These are phyloP conservation scores for Adansonia rubrostipa DNA, from an alignment of 441 rosid species.

Conservation along the genomic window DNA sequence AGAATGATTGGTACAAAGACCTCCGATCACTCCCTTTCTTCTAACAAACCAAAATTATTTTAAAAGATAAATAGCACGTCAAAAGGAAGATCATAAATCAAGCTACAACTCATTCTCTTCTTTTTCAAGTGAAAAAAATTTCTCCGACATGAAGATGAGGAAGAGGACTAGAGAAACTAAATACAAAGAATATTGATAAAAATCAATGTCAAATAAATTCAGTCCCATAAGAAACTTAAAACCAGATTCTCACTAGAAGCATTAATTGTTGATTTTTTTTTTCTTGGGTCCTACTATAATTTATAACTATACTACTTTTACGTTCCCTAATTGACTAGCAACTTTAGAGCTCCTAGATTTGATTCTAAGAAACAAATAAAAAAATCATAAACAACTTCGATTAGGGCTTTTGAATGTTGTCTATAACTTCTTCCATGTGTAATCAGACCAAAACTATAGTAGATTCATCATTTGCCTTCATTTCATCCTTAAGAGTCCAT, in stretches of 20 bases:
- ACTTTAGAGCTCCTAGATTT: not conserved
- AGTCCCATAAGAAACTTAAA: not conserved
- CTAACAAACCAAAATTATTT: not conserved
- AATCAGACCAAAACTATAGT: too few species aligned
- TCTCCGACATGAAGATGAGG: not conserved
- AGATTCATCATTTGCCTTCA: too few species aligned
- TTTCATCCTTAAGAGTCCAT: too few species aligned
- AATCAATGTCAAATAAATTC: not conserved
- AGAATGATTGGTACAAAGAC: too few species aligned
- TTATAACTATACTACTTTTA: not conserved
- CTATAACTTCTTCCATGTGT: too few species aligned
- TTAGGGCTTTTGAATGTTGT: too few species aligned
- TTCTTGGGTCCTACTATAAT: not conserved
- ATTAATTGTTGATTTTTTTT: not conserved
- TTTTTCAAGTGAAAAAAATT: not conserved
- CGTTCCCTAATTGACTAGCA: not conserved
- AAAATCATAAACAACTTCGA: not conserved
- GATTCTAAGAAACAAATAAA: not conserved
- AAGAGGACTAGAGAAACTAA: not conserved
- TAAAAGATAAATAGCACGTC: not conserved
- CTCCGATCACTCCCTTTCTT: too few species aligned
- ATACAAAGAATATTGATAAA: not conserved
- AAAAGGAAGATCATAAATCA: not conserved
- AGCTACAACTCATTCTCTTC: not conserved
- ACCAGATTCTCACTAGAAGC: not conserved